A percentile compares a stretch with the other conserved stretches of the same genome.
Evolutionary conservation across 768 basidiomycete species (phyloP).

Genomic region (Tylopilus cervinicoccineus): DNA sequence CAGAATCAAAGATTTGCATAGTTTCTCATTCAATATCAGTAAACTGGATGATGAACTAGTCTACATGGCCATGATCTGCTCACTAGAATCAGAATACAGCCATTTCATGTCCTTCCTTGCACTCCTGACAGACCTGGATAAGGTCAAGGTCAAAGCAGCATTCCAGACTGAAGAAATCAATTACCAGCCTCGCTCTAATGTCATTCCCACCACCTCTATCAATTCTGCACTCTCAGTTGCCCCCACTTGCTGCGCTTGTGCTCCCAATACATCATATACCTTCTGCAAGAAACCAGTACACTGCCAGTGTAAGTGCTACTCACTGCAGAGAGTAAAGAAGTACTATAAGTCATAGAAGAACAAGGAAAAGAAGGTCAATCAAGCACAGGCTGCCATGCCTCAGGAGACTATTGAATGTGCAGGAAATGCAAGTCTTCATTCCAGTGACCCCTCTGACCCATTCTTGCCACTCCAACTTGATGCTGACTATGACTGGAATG

Average conservation of each 20-base stretch:
- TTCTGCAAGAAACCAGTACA: background rate
- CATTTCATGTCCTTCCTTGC: constrained; percentile 1
- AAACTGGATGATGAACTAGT: background rate
- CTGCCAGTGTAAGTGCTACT: background rate
- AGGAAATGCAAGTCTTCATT: background rate
- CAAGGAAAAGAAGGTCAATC: too few relatives aligned
- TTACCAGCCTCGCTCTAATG: background rate
- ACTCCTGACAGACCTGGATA: constrained; percentile 5
- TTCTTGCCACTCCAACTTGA: background rate
- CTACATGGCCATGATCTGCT: background rate
- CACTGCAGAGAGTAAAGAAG: background rate
- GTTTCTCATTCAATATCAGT: background rate
- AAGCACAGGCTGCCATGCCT: background rate
- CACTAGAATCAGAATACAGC: background rate
- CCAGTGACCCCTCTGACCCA: background rate
- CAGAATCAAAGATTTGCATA: constrained; percentile 7
- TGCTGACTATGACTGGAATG: background rate
- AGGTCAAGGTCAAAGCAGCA: constrained; percentile 3
- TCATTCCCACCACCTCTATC: too few relatives aligned
- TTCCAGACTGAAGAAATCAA: constrained; percentile 5
- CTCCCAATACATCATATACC: background rate
- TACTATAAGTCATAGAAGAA: background rate
- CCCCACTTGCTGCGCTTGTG: background rate
- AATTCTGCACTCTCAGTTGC: background rate
- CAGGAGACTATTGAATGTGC: background rate